Conservation (phyloP, 2,329 filamentous ascomycete species). For the Aureobasidium sp. region DNA sequence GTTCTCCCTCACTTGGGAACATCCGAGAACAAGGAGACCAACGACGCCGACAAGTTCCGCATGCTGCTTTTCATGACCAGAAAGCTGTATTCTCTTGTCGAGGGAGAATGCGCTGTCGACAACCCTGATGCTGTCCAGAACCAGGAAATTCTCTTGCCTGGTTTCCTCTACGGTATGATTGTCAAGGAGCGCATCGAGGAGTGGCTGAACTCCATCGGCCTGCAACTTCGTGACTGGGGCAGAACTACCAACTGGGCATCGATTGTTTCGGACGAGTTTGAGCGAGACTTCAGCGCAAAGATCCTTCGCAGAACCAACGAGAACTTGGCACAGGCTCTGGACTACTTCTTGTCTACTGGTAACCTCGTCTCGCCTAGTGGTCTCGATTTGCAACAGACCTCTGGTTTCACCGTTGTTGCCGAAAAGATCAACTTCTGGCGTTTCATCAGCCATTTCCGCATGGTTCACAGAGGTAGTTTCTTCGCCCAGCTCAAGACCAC, state of each 20-base stretch:
- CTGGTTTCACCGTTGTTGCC: constrained; percentile 91
- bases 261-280: constrained; percentile 71
- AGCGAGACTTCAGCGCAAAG: constrained; percentile 67
- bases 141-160: constrained; percentile 88
- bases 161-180: constrained; percentile 90
- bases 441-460: constrained; percentile 97
- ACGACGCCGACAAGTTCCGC: constrained; percentile 88
- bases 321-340: constrained; percentile 75
- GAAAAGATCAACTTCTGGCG: constrained; percentile 99
- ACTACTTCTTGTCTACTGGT: constrained; percentile 94
- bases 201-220: constrained; percentile 59
- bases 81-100: constrained; percentile 87
- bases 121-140: constrained; percentile 96
- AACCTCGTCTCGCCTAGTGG: constrained; percentile 88
- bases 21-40: constrained; percentile 69
- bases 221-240: constrained; percentile 42
- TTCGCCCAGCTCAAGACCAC: constrained; percentile 97
- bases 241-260: constrained; percentile 43
- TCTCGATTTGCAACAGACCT: constrained; percentile 86
- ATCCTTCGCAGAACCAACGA: constrained; percentile 79
- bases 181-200: constrained; percentile 92
- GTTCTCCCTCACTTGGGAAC: constrained; percentile 89
- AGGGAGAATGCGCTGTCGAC: constrained; percentile 85
- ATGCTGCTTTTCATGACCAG: constrained; percentile 92
- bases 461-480: constrained; percentile 98